These are phyloP conservation scores for Fagopyrum esculentum DNA, from an alignment of 148 eudicot genomes.

Conservation along the genomic window DNA sequence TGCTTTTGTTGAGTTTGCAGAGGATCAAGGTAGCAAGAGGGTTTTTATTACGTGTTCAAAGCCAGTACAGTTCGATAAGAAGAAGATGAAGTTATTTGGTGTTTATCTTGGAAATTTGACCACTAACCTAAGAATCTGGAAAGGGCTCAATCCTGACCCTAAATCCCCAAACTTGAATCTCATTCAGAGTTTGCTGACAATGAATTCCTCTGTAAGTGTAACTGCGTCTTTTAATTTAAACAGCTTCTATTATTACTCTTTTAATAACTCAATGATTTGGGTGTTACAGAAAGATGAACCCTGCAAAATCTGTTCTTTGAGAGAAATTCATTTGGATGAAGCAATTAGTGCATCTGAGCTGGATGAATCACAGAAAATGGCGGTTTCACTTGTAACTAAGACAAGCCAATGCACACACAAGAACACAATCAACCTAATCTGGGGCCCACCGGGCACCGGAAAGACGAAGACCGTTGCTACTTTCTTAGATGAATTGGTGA, in stretches of 20 bases:
- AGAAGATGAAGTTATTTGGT: slow-evolving; percentile 15
- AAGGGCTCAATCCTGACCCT: slow-evolving; percentile 17
- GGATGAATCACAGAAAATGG: slow-evolving; percentile 28
- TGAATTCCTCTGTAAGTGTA: slow-evolving; percentile 19
- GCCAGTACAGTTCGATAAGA: background rate
- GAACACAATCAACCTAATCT: slow-evolving; percentile 35
- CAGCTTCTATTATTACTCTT: background rate
- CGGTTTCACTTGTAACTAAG: slow-evolving; percentile 17
- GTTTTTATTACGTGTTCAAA: background rate
- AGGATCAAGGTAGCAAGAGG: background rate
- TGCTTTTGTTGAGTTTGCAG: background rate
- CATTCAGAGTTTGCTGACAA: slow-evolving; percentile 17
- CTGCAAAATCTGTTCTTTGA: background rate
- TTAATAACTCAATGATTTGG: background rate
- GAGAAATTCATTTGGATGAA: background rate
- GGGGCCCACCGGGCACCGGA: slow-evolving; percentile 79
- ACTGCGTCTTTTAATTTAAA: background rate
- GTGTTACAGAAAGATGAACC: background rate
- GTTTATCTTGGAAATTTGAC: slow-evolving; percentile 27
- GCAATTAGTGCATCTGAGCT: slow-evolving; percentile 10
- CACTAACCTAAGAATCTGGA: slow-evolving; percentile 35
- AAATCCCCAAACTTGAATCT: slow-evolving; percentile 13
- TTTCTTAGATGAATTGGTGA: slow-evolving; percentile 25
- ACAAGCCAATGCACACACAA: slow-evolving; percentile 19
- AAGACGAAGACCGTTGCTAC: slow-evolving; percentile 51